Base-by-base conservation (phyloP, 169 alveolate genomes). In the Eimeria tenella region DNA sequence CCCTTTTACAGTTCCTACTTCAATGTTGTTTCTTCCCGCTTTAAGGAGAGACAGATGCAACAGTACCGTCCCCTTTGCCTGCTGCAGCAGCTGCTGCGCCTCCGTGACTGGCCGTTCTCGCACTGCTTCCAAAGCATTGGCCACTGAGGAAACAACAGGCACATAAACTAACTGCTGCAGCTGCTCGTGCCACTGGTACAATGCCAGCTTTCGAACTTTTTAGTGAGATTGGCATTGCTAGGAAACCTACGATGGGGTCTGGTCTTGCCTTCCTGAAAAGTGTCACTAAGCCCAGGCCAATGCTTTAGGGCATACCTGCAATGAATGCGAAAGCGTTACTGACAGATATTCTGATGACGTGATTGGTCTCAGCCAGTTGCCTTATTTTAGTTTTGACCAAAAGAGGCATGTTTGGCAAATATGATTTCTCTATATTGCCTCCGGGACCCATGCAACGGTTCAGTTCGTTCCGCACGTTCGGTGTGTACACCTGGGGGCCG, bases 391-490 rank as follows among this genome's bases (percentile, higher is more conserved):
- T 21, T 52, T 73, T 49, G 17, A 19, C 2, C 31, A 86, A 60
- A 7, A 68, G 71, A 3, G 93, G 93, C 82, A 68, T 65, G 0
- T 5, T 25, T 0, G 83, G 21, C 10, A 9, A 31, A 75, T 65
- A 86, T 6, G 52, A 31, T 23, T 86, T 86, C 25, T 86, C 93
- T 17, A 86, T 19, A 50, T 52, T 68, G 17, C 93, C 93, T 11
- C 93, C 93, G 21, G 56, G 65, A 0, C 23, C 56, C 50, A 86
- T 31, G 84, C 93, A 86, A 17, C 9, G 10, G 8, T 49, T 52
- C 10, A 86, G 70, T 4, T 71, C 58, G 42, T 6, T 19, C 52
- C 2, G 10, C 23, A 68, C 60, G 56, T 50, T 17, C 23, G 77
- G 25, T 52, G 93, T 68, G 56, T 63, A 86, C 21, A 60, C 6